These are phyloP conservation scores for Citrus hindsii DNA, from an alignment of 345 rosid species.

Conservation along the genomic window DNA sequence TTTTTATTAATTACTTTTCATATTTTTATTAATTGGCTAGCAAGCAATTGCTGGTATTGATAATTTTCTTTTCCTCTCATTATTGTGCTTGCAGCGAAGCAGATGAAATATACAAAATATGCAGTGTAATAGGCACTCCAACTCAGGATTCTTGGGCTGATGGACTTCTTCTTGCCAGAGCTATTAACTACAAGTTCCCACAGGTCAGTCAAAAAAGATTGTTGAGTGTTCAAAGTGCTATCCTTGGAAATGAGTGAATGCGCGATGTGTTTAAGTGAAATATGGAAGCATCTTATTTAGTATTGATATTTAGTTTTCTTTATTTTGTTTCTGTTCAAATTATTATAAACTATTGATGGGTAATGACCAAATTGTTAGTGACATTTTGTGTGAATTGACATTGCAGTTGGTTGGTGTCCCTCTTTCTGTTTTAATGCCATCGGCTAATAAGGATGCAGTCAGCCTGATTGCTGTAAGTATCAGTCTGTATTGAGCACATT, in stretches of 20 bases:
- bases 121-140: conserved; percentile 85
- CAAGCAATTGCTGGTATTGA: background rate
- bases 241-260: background rate
- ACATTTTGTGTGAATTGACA: background rate
- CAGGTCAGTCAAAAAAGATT: conserved; percentile 33
- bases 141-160: conserved; percentile 73
- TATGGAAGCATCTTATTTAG: background rate
- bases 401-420: conserved; percentile 55
- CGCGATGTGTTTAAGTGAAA: background rate
- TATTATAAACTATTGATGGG: background rate
- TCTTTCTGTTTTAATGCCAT: conserved; percentile 55
- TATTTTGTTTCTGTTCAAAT: background rate
- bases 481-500: background rate
- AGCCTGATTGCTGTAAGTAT: conserved; percentile 58
- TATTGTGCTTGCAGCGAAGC: conserved; percentile 64
- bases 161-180: conserved; percentile 81
- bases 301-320: background rate
- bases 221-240: background rate
- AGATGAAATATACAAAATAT: conserved; percentile 94
- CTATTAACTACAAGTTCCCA: conserved; percentile 78
- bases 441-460: conserved; percentile 64
- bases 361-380: background rate
- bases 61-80: background rate
- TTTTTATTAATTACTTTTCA: background rate
- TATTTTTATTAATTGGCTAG: background rate